Evolutionary conservation across 2,329 filamentous ascomycete genomes (phyloP).

Genomic region (Sporothrix mexicana): DNA sequence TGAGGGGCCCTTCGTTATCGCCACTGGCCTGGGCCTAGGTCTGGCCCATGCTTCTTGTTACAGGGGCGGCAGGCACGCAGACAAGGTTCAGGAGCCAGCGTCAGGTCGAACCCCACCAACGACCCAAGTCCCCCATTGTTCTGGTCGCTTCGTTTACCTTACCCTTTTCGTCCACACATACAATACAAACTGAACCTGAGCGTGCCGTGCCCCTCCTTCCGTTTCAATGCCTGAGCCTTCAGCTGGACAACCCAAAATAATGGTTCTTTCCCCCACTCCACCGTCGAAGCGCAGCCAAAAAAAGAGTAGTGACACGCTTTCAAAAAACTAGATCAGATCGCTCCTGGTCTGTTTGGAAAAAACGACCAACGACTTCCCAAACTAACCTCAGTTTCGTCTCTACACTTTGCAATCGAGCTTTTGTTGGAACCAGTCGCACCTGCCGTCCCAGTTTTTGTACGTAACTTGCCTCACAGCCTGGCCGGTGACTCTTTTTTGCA

Average conservation of each 20-base stretch:
- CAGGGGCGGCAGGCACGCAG: neutral
- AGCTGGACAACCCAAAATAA: conserved; percentile 3
- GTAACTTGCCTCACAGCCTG: neutral
- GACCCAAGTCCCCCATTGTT: neutral
- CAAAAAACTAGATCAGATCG: conserved; percentile 24
- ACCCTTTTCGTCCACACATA: conserved; percentile 22
- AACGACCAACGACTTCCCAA: conserved; percentile 6
- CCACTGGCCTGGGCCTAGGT: neutral
- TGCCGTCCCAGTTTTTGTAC: conserved; percentile 17
- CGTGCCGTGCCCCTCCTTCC: conserved; percentile 26
- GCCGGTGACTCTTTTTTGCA: neutral
- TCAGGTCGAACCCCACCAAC: conserved; percentile 17
- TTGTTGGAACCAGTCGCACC: neutral
- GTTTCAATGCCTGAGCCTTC: neutral
- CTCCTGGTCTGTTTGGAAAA: conserved; percentile 2
- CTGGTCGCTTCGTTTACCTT: conserved; percentile 17
- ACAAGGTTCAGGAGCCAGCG: neutral
- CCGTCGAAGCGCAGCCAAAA: no score
- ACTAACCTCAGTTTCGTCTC: neutral
- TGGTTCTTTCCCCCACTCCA: no score
- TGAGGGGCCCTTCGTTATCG: conserved; percentile 24
- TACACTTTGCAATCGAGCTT: neutral
- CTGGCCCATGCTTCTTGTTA: conserved; percentile 18
- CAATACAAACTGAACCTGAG: neutral
- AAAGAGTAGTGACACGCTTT: no score